Base-by-base conservation (phyloP, 2,329 filamentous ascomycete species). In the Colletotrichum sp. region DNA sequence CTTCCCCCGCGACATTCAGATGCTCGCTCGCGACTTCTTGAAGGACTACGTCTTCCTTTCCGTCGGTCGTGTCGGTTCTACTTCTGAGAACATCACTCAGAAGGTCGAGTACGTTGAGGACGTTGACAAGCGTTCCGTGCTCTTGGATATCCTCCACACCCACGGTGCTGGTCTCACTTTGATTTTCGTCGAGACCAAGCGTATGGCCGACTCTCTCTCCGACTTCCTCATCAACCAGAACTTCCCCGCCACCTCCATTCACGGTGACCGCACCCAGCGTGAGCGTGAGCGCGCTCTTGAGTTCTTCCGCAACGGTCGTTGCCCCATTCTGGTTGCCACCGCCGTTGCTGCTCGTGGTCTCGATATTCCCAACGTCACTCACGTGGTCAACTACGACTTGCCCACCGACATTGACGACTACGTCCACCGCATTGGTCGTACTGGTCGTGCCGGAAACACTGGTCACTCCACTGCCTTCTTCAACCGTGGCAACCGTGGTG, bases 1-100 rank as follows among this genome's bases (percentile, higher is more conserved):
- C 77, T 99, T 99, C 92, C 97, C 97, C 77, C 95, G 96, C 81
- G 97, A 99, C 86, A 99, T 99, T 74, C 97, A 99, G 91, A 98
- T 99, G 94, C 94, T 99, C 76, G 97, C 97, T 77, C 94, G 97
- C 83, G 97, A 99, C 86, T 99, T 99, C 92, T 89, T 99, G 84
- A 98, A 98, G 90, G 97, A 99, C 84, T 99, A 99, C 89, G 93
- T 99, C 83, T 99, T 99, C 93, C 91, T 99, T 82, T 99, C 97
- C 18, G 97, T 99, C 80, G 97, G 96, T 82, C 96, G 97, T 92
- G 97, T 99, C 76, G 97, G 97, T 87, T 99, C 97, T 67, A 99
- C 97, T 36, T 99, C 97, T n/a, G 96, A 99, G 92, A 99, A 99
- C 91, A 99, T 99, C 78, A 99, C 97, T 71, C 97, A 99, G 87